Base-by-base conservation (phyloP, 805 yeast genomes). In the Debaryomyces hansenii region DNA sequence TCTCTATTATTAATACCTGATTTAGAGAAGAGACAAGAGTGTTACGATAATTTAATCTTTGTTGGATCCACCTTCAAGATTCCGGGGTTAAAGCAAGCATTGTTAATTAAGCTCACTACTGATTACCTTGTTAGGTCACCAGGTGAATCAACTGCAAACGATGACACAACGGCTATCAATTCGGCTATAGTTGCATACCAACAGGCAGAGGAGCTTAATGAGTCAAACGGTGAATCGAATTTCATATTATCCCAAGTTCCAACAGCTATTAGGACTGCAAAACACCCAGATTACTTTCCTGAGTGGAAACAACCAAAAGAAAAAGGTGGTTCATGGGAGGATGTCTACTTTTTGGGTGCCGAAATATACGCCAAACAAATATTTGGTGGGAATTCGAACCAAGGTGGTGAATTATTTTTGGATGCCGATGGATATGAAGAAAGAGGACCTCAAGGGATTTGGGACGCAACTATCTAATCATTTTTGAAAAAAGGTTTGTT, bases 201-300 rank as follows among this genome's bases (percentile, higher is more conserved):
- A 50, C 76, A 64, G 57, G 66, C 72, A 1, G 75, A 74, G 38
- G 76, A 70, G 12, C 49, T 45, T 6, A 48, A 48, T 10, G 65
- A 63, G 27, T 21, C 52, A 8, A 47, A 52, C 40, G 48, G 51
- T 27, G 72, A 67, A 50, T 50, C 58, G 1, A 57, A 69, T 47
- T 53, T 52, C 52, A 53, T 58, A 51, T 48, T 61, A 50, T 52
- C 75, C 42, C 98, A 92, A 67, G 90, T 85, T 2, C 98, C 97
- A 18, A 82, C 83, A n/a, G 73, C 83, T 11, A 78, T 91, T 46
- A 82, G 79, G 53, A 60, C 82, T 41, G 82, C 84, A 20, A 84
- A 85, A 57, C 78, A 82, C 63, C 95, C 97, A 0, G 98, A 92
- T 46, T 91, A 92, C 65, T 92, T 92, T 68, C 88, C 96, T 1